Base-by-base conservation (phyloP, 2,329 filamentous ascomycete species). In the Dactylella cylindrospora region DNA sequence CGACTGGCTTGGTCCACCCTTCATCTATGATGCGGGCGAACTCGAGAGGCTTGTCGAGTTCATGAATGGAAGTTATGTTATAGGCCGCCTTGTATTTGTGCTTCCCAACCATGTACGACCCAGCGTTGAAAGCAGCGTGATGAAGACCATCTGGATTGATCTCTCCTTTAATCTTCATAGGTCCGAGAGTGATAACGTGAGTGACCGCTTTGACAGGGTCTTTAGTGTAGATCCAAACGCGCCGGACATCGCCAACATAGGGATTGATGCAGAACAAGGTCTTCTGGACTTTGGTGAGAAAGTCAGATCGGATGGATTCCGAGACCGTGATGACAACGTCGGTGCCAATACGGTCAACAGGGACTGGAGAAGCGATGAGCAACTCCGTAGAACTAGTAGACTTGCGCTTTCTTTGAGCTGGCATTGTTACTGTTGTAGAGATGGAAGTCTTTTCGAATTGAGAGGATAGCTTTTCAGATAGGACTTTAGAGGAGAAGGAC, bases 161-260 rank as follows among this genome's bases (percentile, higher is more conserved):
- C 25, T 49, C 43, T 4, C 52, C 44, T 9, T 38, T 49, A 3
- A 6, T n/a, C 17, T 38, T 49, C 28, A 49, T 12, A n/a, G 35
- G 35, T 6, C 52, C 52, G 10, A 57, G 23, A 10, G 13, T 15
- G 17, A 44, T 44, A 17, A 57, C 36, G 22, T 49, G 44, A 5
- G 52, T 57, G 28, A 57, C 15, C 13, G 17, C n/a, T 23, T 57
- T 57, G 19, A 57, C 23, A 0, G 43, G 43, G 20, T 36, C 43
- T 17, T 41, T 57, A n/a, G 49, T 22, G 23, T 57, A 57, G 43
- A 57, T 9, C 52, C 52, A 57, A 19, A 49, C 29, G 2, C 45
- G 28, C 1, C 6, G 9, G 20, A 57, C 43, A 22, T 49, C 41
- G 2, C 26, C 0, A 10, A 35, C 26, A 33, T 36, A 57, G 5